Conservation (phyloP, 495 filamentous ascomycete genomes). For the Aspergillus diversus region DNA sequence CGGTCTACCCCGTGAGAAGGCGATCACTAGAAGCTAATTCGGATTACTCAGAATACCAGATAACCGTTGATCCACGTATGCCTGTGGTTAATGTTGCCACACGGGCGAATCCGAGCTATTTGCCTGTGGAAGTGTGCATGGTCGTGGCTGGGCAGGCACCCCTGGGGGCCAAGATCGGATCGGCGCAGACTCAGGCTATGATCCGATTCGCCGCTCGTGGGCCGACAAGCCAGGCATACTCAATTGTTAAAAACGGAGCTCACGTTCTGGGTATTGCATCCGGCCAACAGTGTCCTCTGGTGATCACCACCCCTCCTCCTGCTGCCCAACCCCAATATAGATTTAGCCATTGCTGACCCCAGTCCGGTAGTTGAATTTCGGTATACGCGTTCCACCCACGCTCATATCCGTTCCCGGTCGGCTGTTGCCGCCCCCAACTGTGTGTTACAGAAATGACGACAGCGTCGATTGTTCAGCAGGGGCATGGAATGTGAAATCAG, state of each 20-base stretch:
- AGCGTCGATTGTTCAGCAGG: constrained; percentile 17
- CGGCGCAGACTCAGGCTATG: constrained; percentile 63
- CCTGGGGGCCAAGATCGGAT: constrained; percentile 50
- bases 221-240: constrained; percentile 65
- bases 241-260: constrained; percentile 62
- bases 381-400: constrained; percentile 51
- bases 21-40: no score
- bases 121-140: constrained; percentile 66
- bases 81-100: constrained; percentile 75
- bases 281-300: constrained; percentile 8
- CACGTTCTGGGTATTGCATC: constrained; percentile 45
- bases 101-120: constrained; percentile 57
- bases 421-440: constrained; percentile 55
- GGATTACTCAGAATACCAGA: no score
- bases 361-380: constrained; percentile 49
- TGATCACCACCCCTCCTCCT: constrained; percentile 6
- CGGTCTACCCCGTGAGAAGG: no score
- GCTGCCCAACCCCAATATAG: background rate
- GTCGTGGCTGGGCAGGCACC: constrained; percentile 68
- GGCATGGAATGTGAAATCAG: constrained; percentile 59
- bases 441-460: constrained; percentile 50
- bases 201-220: constrained; percentile 67
- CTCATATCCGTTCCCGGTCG: constrained; percentile 68
- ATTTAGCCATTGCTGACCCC: constrained; percentile 5
- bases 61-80: constrained; percentile 13